Conservation (phyloP, 2,329 filamentous ascomycete species). For the Ophioceras dolichostomum region DNA sequence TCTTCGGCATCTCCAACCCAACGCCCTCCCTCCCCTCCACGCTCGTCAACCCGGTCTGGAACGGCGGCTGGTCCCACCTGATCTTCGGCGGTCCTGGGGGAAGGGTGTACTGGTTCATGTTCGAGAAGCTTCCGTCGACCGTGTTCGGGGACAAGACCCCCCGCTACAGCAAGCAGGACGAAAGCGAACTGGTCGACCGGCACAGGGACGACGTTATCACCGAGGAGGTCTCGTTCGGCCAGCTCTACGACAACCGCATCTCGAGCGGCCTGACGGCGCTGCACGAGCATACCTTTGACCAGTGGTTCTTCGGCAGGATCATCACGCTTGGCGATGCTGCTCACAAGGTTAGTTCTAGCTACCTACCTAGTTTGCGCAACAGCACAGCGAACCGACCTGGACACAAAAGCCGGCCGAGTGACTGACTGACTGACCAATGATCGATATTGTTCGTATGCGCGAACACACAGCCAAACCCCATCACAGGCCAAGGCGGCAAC, state of each 20-base stretch:
- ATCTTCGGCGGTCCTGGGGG: conserved; percentile 7
- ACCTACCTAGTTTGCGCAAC: no score
- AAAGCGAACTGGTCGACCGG: not conserved
- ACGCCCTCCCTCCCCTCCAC: conserved; percentile 3
- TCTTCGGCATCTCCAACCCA: conserved; percentile 11
- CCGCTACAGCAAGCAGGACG: conserved; percentile 7
- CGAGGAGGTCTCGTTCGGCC: conserved; percentile 6
- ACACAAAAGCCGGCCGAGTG: no score
- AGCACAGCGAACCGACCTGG: no score
- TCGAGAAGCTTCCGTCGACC: conserved; percentile 3
- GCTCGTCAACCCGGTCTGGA: not conserved
- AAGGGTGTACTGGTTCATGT: conserved; percentile 10
- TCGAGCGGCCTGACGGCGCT: conserved; percentile 18
- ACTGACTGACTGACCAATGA: no score
- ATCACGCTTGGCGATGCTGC: conserved; percentile 18
- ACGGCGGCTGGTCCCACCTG: conserved; percentile 5
- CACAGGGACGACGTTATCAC: conserved; percentile 5
- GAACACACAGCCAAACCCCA: conserved; percentile 10
- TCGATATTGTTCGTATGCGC: not conserved
- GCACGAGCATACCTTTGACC: conserved; percentile 19
- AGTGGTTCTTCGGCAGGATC: conserved; percentile 19
- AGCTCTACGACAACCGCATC: conserved; percentile 5
- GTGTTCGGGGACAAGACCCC: conserved; percentile 7
- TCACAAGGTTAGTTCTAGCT: conserved; percentile 13
- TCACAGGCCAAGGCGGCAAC: conserved; percentile 13